Base-by-base conservation (phyloP, 441 rosid genomes). In the Jatropha multifida region DNA sequence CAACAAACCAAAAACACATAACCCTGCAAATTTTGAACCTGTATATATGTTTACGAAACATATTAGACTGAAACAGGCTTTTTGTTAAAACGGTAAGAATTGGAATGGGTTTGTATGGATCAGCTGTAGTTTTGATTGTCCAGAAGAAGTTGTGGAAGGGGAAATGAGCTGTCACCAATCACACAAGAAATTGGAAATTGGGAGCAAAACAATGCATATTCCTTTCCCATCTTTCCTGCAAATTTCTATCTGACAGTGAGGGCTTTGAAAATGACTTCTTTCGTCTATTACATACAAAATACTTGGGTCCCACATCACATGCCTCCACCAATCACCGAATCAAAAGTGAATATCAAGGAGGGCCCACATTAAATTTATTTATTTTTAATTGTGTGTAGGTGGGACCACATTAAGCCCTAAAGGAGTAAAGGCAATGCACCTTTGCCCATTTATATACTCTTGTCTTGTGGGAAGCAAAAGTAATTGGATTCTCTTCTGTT, bases 251-350 rank as follows among this genome's bases (percentile, higher is more conserved):
- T 54, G 85, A 85, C 73, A 6, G 83, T 62, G 94, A 87, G 87
- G 37, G 38, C 26, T 37, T 23, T 69, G 88, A 86, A 74, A 85
- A 78, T 49, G 87, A 88, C 85, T 23, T 52, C 12, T 7, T 14
- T 72, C 70, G 67, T 71, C 49, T 73, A 78, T 81, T 78, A 71
- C 12, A 7, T 42, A 49, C 4, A 27, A 8, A 69, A 12, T 60
- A 9, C 23, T 27, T 17, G 1, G 74, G 88, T 2, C 93, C 96
- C 85, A 82, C 86, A 64, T 77, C 96, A 89, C 96, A 89, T 91
- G 94, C 90, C 37, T 62, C 78, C 81, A 71, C 89, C 84, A 85
- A 85, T 82, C 80, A 74, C 77, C 78, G 80, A 77, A 71, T 64
- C 70, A 82, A 83, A 81, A 82, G 74, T 40, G 42, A 77, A 63